These are phyloP conservation scores for Botryosphaeria agaves DNA, from an alignment of 2,329 filamentous ascomycete species.

Conservation along the genomic window DNA sequence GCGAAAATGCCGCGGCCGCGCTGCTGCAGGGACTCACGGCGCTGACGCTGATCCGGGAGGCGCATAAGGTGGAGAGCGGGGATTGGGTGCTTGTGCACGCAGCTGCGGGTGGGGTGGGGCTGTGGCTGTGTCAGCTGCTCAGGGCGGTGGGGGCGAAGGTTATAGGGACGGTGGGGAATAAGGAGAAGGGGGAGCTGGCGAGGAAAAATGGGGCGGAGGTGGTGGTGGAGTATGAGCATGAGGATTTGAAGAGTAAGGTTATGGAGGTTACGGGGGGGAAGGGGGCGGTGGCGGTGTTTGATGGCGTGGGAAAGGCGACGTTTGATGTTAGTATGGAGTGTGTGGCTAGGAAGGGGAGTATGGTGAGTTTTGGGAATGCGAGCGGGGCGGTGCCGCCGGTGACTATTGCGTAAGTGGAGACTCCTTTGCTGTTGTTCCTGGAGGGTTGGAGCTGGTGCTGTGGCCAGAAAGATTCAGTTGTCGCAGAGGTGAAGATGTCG, in stretches of 20 bases:
- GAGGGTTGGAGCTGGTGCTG: no score
- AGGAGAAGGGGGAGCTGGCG: constrained; percentile 56
- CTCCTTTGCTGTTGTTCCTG: constrained; percentile 14
- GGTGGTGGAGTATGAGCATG: constrained; percentile 49
- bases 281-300: constrained; percentile 65
- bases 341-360: constrained; percentile 57
- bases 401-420: constrained; percentile 37
- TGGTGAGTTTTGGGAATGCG: constrained; percentile 71
- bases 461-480: no score
- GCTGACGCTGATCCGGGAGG: constrained; percentile 60
- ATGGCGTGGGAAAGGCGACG: constrained; percentile 71
- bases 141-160: constrained; percentile 54
- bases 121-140: constrained; percentile 60
- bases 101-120: constrained; percentile 66
- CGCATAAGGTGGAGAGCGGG: constrained; percentile 50
- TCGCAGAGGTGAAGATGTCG: no score
- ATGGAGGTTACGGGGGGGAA: constrained; percentile 52
- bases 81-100: constrained; percentile 78
- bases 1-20: constrained; percentile 47
- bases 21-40: constrained; percentile 75
- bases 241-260: constrained; percentile 41
- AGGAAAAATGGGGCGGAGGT: constrained; percentile 53
- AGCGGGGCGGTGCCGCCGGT: constrained; percentile 61
- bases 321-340: constrained; percentile 64
- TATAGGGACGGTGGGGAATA: constrained; percentile 62